phyloP scores from a whole-genome alignment of 441 rosid genomes.

The Eutrema salsugineum region DNA sequence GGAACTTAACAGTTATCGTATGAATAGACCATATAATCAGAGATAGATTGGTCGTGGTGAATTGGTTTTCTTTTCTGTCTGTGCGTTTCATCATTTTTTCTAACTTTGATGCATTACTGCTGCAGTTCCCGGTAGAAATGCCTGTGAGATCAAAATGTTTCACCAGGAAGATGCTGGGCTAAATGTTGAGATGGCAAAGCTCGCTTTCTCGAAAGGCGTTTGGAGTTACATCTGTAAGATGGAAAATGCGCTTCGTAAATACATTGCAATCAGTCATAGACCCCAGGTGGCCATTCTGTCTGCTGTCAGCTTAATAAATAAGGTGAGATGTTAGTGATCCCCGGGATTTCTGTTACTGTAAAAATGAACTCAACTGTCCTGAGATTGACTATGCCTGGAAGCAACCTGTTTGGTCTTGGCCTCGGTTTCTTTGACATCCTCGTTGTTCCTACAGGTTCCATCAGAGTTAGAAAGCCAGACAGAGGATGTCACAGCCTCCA shows the following conservation, averaged over 20 bases:
- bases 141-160: slow-evolving; percentile 79
- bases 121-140: slow-evolving; percentile 78
- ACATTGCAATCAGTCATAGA: slow-evolving; percentile 27
- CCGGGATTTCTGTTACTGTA: background rate
- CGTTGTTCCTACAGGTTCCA: slow-evolving; percentile 48
- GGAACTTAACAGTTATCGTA: background rate
- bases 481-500: slow-evolving; percentile 7
- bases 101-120: background rate
- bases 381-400: background rate
- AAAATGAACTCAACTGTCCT: background rate
- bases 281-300: slow-evolving; percentile 37
- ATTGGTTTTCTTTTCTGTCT: background rate
- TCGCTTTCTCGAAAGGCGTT: slow-evolving; percentile 87
- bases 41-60: background rate
- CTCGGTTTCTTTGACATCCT: background rate
- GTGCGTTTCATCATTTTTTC: background rate
- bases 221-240: slow-evolving; percentile 91
- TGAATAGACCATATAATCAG: background rate
- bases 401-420: background rate
- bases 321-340: slow-evolving; percentile 46
- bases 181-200: slow-evolving; percentile 80
- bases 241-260: slow-evolving; percentile 76
- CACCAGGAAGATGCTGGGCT: slow-evolving; percentile 94
- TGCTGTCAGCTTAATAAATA: slow-evolving; percentile 57
- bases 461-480: slow-evolving; percentile 41